Evolutionary conservation across 106 monocot genomes (phyloP).

Genomic region (Triglochin maritima): DNA sequence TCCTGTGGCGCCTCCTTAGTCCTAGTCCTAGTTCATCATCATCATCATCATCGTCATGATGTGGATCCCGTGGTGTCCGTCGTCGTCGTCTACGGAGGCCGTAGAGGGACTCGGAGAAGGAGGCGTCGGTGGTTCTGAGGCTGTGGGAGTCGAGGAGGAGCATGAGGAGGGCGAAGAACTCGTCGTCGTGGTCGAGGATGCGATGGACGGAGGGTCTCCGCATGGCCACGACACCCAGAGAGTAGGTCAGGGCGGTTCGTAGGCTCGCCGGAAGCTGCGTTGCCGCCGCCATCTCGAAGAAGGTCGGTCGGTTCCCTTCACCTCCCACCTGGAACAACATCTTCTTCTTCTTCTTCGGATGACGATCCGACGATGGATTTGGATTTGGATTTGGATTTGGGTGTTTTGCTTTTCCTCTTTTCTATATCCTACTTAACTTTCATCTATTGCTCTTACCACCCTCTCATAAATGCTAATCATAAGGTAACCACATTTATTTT

Average conservation of each 20-base stretch:
- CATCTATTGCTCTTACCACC: no score
- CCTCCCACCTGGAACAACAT: constrained; percentile 96
- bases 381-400: no score
- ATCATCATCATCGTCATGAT: no score
- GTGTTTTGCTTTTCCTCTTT: no score
- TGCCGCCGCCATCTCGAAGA: constrained; percentile 99
- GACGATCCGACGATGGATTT: no score
- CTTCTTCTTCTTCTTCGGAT: background rate
- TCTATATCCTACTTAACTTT: no score
- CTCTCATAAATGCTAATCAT: no score
- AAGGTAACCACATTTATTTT: no score
- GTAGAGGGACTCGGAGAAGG: constrained; percentile 92
- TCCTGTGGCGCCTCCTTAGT: constrained; percentile 62
- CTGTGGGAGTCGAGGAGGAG: constrained; percentile 89
- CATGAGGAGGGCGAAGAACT: constrained; percentile 92
- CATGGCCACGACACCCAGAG: constrained; percentile 76
- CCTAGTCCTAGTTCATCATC: no score
- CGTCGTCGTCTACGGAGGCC: constrained; percentile 59
- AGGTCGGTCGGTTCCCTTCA: constrained; percentile 88
- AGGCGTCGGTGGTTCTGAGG: constrained; percentile 86
- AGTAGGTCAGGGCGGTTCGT: constrained; percentile 81
- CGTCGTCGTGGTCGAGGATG: constrained; percentile 82
- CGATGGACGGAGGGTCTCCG: constrained; percentile 87
- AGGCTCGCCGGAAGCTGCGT: constrained; percentile 95
- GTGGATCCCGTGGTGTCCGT: no score